Evolutionary conservation across 225 moss, liverwort and hornwort genomes (phyloP).

Genomic region (Sphagnum contortum): DNA sequence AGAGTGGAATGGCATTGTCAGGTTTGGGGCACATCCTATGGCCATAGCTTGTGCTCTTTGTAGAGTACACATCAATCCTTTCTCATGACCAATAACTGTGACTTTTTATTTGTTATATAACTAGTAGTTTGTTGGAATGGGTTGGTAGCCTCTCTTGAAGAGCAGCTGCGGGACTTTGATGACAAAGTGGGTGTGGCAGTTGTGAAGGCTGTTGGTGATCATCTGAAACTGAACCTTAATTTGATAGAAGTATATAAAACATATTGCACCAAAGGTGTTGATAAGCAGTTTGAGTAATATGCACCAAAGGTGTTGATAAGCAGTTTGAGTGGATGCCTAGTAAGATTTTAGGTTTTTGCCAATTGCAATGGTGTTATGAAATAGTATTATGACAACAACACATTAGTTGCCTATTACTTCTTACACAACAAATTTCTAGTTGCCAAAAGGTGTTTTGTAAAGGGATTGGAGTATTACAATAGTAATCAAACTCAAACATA

Average conservation of each 20-base stretch:
- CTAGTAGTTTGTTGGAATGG: neutral
- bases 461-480: no score
- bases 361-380: no score
- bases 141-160: constrained; percentile 57
- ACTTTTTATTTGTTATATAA: neutral
- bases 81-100: neutral
- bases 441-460: no score
- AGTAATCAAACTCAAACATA: no score
- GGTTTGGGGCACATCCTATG: no score
- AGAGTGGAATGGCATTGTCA: no score
- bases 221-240: constrained; percentile 43
- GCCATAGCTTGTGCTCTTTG: no score
- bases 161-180: constrained; percentile 73
- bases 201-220: constrained; percentile 59
- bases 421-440: no score
- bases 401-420: no score
- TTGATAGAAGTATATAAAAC: constrained; percentile 69
- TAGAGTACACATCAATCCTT: no score
- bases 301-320: constrained; percentile 47
- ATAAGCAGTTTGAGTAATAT: no score
- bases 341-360: constrained; percentile 69
- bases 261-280: constrained; percentile 60
- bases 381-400: no score
- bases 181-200: constrained; percentile 72
- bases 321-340: constrained; percentile 98